Evolutionary conservation across 179 eudicot genomes (phyloP), one percentile per base, ranked within the genome.

Genomic region (Spergularia azorica): DNA sequence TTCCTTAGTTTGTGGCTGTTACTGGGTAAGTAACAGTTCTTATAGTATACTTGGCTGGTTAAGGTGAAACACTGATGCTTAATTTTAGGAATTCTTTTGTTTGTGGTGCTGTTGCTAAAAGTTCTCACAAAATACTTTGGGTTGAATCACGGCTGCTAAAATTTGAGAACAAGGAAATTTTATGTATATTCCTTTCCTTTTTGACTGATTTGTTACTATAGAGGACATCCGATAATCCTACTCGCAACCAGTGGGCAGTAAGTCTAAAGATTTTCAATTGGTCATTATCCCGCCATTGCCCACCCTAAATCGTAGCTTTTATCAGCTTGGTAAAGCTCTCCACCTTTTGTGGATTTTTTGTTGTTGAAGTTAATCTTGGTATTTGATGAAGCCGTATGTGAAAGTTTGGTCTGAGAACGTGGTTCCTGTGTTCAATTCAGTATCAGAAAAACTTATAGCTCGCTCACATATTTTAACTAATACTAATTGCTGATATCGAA

Each of bases 401-500:
- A 64, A 62, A 39, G n/a, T 9, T 74, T 64, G 54, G 62, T 48
- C 6, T 58, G 9, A 38, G 17, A 69, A 14, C 59, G 8, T 26
- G 20, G 9, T 2, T 74, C 6, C 59, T 56, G 36, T 56, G 26
- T 54, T 57, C 9, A 36, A 12, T 39, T 78, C 58, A n/a, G 39
- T 16, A 18, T 17, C 59, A 48, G n/a, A 67, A 66, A 6, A 14
- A 55, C 7, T 6, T 72, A 17, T 72, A 60, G 43, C 41, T 61
- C 62, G 39, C 70, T 46, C 36, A 67, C 74, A 70, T 68, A 54
- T 83, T n/a, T 51, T 52, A 67, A 75, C 73, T 78, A 65, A 79
- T 46, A 58, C 77, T 61, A 63, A 60, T 70, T 81, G 79, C 68
- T 77, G 70, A 59, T 83, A 77, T 80, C 54, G 57, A 77, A 90